Evolutionary conservation across 2,329 filamentous ascomycete species (phyloP), one percentile per base, ranked within the genome.

Genomic region (Curvularia verruculosa): DNA sequence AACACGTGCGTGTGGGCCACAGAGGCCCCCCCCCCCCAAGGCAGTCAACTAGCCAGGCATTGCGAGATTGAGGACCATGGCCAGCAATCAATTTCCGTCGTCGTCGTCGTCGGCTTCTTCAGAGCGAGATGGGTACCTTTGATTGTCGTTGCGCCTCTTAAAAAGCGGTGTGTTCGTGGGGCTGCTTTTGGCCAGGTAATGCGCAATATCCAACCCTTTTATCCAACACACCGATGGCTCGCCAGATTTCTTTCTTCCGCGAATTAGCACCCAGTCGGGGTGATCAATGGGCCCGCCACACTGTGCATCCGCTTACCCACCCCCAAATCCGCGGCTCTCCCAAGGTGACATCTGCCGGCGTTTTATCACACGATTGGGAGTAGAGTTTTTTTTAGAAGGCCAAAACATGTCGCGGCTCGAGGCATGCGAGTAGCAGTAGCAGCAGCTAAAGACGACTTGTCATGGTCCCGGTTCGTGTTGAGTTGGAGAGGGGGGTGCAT

Each of bases 171-270:
- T 63, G 58, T 56, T 49, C 52, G 45, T 55, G 43, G 53, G 49
- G 51, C 49, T 48, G 12, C 28, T 12, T 59, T 34, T n/a, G n/a
- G 41, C 29, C 26, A 29, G 36, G 48, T 39, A 31, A 29, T 29
- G n/a, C n/a, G n/a, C n/a, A 29, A 47, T 49, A 40, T 54, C 43
- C 23, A 53, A 52, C 45, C 49, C 54, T 28, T 53, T 49, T 46
- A 48, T 59, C 49, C 57, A 60, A 62, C 61, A 65, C 63, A 65
- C 63, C 58, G 58, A 65, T 63, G 44, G 52, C 47, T 37, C 48
- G 28, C 46, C 34, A 53, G 50, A 46, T 39, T 50, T 58, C 58
- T 28, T 58, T 54, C 48, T 48, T 58, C 56, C 49, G 60, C 63
- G 56, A 63, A 59, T 63, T 53, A 60, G 56, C 49, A 60, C 31